Evolutionary conservation across 345 rosid species (phyloP).

Genomic region (Pseudoturritis turrita): DNA sequence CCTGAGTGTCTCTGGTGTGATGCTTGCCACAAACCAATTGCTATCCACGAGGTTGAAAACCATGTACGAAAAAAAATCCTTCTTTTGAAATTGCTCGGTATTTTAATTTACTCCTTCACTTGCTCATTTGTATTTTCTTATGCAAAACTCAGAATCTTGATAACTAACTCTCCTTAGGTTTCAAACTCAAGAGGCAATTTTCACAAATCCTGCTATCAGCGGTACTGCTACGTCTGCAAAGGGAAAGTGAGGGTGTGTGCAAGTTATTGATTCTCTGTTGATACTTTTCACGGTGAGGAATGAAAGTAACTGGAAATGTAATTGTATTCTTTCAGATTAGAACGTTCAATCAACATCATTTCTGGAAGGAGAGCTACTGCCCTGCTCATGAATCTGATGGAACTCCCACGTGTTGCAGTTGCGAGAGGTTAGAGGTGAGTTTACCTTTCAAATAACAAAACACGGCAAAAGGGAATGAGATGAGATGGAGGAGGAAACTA

Average conservation of each 20-base stretch:
- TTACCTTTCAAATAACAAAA: neutral
- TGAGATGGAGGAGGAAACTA: neutral
- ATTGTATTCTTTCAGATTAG: conserved; percentile 47
- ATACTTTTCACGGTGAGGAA: neutral
- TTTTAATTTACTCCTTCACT: neutral
- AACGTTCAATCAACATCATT: conserved; percentile 35
- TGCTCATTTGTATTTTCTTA: neutral
- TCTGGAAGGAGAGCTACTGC: conserved; percentile 67
- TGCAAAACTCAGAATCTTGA: neutral
- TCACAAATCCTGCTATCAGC: conserved; percentile 17
- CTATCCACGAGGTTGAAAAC: conserved; percentile 50
- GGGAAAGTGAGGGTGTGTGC: neutral
- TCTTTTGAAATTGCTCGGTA: neutral
- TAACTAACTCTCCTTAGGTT: conserved; percentile 3
- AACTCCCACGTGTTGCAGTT: conserved; percentile 56
- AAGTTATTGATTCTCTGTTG: neutral
- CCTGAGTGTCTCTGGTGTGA: conserved; percentile 65
- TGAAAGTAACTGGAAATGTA: conserved; percentile 16
- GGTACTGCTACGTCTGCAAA: conserved; percentile 28
- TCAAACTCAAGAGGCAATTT: conserved; percentile 28
- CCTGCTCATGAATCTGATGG: conserved; percentile 67
- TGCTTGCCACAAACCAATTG: conserved; percentile 55
- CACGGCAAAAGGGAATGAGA: neutral
- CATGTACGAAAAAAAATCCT: neutral
- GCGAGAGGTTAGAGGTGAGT: conserved; percentile 23